These are phyloP conservation scores for Abeoforma whisleri DNA, from an alignment of 78 protist species.

Conservation along the genomic window DNA sequence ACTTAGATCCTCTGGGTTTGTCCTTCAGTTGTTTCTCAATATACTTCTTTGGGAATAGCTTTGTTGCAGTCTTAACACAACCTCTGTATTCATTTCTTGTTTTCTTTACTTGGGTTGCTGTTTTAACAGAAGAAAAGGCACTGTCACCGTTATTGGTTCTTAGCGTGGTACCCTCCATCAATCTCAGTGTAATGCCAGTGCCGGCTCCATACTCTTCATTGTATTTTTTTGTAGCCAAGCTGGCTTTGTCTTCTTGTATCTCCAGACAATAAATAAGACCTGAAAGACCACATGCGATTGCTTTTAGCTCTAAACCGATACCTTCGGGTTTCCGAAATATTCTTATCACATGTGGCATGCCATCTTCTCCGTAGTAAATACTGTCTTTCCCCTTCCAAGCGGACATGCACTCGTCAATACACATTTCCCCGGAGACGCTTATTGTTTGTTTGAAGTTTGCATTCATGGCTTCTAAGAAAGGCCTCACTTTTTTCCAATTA, in stretches of 20 bases:
- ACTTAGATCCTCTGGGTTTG: background rate
- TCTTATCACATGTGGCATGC: background rate
- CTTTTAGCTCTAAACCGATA: background rate
- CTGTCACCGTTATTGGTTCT: background rate
- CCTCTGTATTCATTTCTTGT: background rate
- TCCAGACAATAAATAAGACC: background rate
- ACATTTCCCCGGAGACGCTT: background rate
- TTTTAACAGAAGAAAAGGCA: background rate
- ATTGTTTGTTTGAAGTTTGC: background rate
- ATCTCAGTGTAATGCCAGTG: background rate
- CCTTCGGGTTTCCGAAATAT: background rate
- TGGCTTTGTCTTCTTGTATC: background rate
- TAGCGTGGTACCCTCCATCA: background rate
- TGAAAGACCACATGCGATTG: background rate
- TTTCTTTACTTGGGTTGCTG: background rate
- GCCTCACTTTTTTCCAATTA: background rate
- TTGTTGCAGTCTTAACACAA: background rate
- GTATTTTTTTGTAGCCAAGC: background rate
- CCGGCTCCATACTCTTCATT: background rate
- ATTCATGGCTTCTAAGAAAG: background rate
- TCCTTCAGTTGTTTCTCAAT: background rate
- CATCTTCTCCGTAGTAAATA: background rate
- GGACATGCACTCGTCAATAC: background rate
- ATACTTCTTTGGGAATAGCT: background rate
- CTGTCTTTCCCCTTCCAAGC: background rate